Base-by-base conservation (phyloP, 2,329 filamentous ascomycete genomes). In the Chaetomium olivaceum region DNA sequence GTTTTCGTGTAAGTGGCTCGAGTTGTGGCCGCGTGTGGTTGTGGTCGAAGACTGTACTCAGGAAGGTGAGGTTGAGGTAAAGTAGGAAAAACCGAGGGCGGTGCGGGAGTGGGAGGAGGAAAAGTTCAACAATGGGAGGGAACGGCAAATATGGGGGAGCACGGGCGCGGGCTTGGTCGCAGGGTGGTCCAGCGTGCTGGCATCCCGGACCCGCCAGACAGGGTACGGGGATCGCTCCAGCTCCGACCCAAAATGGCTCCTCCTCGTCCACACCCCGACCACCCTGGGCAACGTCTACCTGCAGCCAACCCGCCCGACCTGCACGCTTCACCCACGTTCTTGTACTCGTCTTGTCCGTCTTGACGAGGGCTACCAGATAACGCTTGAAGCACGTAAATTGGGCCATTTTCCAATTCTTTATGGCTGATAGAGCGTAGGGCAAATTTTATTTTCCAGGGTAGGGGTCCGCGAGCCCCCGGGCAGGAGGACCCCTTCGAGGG, bases 321-420 rank as follows among this genome's bases (percentile, higher is more conserved):
- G 73, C 71, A 74, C 72, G 76, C 76, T 79, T 79, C 71, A 75
- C 77, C 77, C 74, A 78, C 80, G 77, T 90, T 84, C 81, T 87
- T 88, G 82, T 85, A 85, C 88, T 91, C 83, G 73, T 88, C 88
- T 73, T 81, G 80, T 78, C 87, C 87, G 79, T 76, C 77, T 51
- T 58, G 63, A 59, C 52, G 64, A 68, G 78, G 69, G 77, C 80
- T 79, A 77, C 80, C 78, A 54, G 74, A 71, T 60, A 73, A 78
- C 76, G 74, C 74, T 74, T 70, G 64, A 74, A 78, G 62, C 66
- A 71, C 56, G 50, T 61, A 50, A 36, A 71, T 73, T 70, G 67
- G 69, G 60, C 65, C 4, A 31, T 19, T 54, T 67, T 62, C 68
- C 50, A 64, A 43, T 61, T 66, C 63, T 71, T 63, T 72, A 74